A percentile compares a stretch with the other conserved stretches of the same genome.
Evolutionary conservation across 768 basidiomycete genomes (phyloP).

Genomic region (Rhizopogon vesiculosus): DNA sequence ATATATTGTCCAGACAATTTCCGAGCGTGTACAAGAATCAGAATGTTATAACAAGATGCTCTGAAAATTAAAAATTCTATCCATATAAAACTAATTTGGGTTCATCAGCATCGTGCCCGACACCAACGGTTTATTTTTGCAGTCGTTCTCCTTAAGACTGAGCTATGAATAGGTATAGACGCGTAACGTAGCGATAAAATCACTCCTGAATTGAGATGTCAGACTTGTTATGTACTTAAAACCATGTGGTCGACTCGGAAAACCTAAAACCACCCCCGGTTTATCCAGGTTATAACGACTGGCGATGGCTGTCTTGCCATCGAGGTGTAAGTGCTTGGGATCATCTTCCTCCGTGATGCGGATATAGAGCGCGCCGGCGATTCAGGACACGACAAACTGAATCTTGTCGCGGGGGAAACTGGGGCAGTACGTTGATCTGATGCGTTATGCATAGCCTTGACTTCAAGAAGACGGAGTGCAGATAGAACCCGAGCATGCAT

Average conservation of each 20-base stretch:
- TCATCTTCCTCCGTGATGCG: neutral
- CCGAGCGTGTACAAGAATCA: neutral
- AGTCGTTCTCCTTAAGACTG: too few species aligned
- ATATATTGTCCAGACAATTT: neutral
- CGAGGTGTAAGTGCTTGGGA: slow-evolving; percentile 30
- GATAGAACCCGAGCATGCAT: too few species aligned
- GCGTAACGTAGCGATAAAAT: too few species aligned
- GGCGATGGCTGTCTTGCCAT: slow-evolving; percentile 64
- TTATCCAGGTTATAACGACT: slow-evolving; percentile 36
- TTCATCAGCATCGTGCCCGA: too few species aligned
- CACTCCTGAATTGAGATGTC: too few species aligned
- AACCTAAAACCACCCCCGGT: neutral
- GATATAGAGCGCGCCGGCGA: neutral
- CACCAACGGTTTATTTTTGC: too few species aligned
- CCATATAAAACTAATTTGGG: too few species aligned
- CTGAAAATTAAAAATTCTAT: too few species aligned
- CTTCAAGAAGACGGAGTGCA: too few species aligned
- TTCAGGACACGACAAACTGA: slow-evolving; percentile 52
- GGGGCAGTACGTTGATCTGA: slow-evolving; percentile 51
- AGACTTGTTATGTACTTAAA: slow-evolving; percentile 1
- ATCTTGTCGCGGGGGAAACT: slow-evolving; percentile 53
- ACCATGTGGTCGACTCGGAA: neutral
- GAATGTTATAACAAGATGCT: neutral
- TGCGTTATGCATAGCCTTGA: slow-evolving; percentile 15
- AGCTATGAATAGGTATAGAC: too few species aligned